Evolutionary conservation across 345 rosid genomes (phyloP).

Genomic region (Litchi chinensis): DNA sequence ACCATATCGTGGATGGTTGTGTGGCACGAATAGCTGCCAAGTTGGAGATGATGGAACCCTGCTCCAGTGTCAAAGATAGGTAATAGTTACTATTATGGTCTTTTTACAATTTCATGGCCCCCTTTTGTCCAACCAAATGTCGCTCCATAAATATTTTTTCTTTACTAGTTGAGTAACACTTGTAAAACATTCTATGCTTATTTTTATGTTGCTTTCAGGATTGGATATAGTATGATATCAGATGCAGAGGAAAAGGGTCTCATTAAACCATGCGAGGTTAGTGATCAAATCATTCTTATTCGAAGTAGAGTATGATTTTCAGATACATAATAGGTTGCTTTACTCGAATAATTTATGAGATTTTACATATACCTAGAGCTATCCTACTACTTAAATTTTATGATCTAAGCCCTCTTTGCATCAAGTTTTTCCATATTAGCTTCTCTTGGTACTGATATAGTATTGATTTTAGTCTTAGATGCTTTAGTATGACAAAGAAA

Average conservation of each 20-base stretch:
- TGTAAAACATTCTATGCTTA: not conserved
- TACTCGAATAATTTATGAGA: not conserved
- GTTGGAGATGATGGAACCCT: constrained; percentile 87
- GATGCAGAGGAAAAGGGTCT: constrained; percentile 83
- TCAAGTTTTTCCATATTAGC: not conserved
- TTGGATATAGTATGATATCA: constrained; percentile 73
- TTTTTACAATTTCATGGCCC: not conserved
- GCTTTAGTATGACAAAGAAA: not conserved
- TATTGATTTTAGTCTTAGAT: not conserved
- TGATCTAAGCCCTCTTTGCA: not conserved
- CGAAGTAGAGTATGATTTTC: not conserved
- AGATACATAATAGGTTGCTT: not conserved
- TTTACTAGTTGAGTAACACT: not conserved
- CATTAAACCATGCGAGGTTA: constrained; percentile 66
- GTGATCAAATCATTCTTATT: constrained; percentile 24
- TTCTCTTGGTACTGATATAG: not conserved
- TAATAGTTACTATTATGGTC: constrained; percentile 14
- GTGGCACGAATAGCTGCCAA: constrained; percentile 79
- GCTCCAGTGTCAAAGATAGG: constrained; percentile 96
- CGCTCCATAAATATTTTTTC: not conserved
- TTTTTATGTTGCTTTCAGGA: constrained; percentile 37
- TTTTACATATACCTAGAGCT: not conserved
- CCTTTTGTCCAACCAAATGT: not conserved
- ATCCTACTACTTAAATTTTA: not conserved
- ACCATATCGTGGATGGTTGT: constrained; percentile 69